Percentiles rank a stretch among this genome's conserved stretches.
Evolutionary conservation across 2,329 filamentous ascomycete species (phyloP).

Genomic region (Beauveria sp.): DNA sequence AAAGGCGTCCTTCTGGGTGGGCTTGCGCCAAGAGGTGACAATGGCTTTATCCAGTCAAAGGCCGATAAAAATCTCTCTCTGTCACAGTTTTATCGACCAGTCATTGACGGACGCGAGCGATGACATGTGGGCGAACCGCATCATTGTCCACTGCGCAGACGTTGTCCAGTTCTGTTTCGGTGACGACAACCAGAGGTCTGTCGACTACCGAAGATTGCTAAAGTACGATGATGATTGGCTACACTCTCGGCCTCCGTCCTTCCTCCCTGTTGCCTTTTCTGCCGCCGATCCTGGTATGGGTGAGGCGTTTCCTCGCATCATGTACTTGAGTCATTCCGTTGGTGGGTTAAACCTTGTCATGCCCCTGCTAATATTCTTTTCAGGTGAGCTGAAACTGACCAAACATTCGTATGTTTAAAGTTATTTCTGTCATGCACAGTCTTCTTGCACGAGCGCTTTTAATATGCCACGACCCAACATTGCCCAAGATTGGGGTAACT

Average conservation of each 20-base stretch:
- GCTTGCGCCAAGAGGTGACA: conserved; percentile 52
- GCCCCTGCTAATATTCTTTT: neutral
- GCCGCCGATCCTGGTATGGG: neutral
- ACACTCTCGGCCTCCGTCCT: neutral
- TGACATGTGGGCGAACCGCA: conserved; percentile 51
- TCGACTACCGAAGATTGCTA: neutral
- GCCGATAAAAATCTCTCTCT: conserved; percentile 23
- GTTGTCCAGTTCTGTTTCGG: conserved; percentile 57
- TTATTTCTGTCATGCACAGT: neutral
- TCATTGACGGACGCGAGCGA: conserved; percentile 34
- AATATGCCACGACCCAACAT: neutral
- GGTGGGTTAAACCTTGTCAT: neutral
- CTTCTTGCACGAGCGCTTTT: neutral
- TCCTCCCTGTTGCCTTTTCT: neutral
- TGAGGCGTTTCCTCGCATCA: neutral
- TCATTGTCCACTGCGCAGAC: conserved; percentile 55
- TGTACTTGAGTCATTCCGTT: neutral
- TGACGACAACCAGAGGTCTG: conserved; percentile 21
- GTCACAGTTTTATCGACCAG: neutral
- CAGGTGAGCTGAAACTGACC: neutral
- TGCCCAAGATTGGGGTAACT: neutral
- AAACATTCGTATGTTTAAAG: neutral
- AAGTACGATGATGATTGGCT: neutral
- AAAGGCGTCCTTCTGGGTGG: conserved; percentile 50
- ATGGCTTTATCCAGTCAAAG: conserved; percentile 42